Percentiles rank a stretch among this genome's conserved stretches.
These are phyloP conservation scores for Euphorbia pulcherrima DNA, from an alignment of 345 rosid genomes.

Conservation along the genomic window DNA sequence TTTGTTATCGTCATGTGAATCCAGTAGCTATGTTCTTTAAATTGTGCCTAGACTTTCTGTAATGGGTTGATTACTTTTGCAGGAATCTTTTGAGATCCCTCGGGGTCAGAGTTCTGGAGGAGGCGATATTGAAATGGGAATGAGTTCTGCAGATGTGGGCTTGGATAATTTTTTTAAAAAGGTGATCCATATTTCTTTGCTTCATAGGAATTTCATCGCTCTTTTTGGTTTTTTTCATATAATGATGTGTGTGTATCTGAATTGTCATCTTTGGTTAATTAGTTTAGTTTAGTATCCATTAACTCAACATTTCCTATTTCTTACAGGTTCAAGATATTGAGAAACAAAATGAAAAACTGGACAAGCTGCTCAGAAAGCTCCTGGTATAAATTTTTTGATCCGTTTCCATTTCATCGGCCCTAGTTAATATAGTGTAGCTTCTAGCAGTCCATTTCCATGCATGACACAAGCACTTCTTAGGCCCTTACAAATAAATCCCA, in stretches of 20 bases:
- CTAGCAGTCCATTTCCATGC: neutral
- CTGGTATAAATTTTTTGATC: slow-evolving; percentile 47
- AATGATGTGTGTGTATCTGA: neutral
- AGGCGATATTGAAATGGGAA: slow-evolving; percentile 67
- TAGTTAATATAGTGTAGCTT: neutral
- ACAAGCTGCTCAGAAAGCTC: slow-evolving; percentile 73
- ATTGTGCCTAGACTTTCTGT: neutral
- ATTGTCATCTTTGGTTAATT: neutral
- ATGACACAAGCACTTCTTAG: neutral
- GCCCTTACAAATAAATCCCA: too few species aligned
- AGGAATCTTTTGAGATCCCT: slow-evolving; percentile 80
- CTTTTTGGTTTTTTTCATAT: neutral
- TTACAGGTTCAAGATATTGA: slow-evolving; percentile 83
- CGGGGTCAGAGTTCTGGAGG: slow-evolving; percentile 56
- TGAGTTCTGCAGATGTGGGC: slow-evolving; percentile 67
- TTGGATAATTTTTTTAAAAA: slow-evolving; percentile 81
- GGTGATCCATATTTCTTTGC: slow-evolving; percentile 23
- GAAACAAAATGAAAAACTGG: slow-evolving; percentile 73
- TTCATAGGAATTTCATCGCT: neutral
- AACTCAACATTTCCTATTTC: slow-evolving; percentile 2
- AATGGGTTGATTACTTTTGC: slow-evolving; percentile 23
- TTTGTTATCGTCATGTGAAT: neutral
- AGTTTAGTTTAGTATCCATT: neutral
- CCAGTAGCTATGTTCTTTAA: neutral
- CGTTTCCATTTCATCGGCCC: slow-evolving; percentile 1